Base-by-base conservation (phyloP, 805 yeast genomes). In the Kregervanrija delftensis region DNA sequence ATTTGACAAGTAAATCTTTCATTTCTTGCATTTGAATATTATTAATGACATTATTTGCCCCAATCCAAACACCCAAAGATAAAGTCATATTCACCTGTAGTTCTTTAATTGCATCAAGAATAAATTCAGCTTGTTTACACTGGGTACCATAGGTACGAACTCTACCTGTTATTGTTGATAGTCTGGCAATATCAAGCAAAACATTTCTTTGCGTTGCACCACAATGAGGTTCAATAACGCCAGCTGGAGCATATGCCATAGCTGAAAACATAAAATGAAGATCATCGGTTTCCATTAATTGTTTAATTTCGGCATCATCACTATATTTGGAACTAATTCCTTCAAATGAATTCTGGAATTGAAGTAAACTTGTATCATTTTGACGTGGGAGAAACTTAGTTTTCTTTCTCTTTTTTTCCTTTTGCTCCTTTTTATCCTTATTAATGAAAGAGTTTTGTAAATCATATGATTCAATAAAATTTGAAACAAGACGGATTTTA, bases 41-140 rank as follows among this genome's bases (percentile, higher is more conserved):
- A 48, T 82, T 81, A 6, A 63, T 63, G 4, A 61, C 58, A 4
- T 71, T 64, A 55, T 77, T 66, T 1, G 53, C 49, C 0, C 79
- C 77, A 35, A 81, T 73, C 84, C 85, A 78, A 2, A 83, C 72
- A 1, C 88, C 88, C 47, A 82, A 53, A 0, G 84, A 60, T 16
- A 84, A 52, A 0, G 80, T 74, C 69, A 82, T 67, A 47, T 80
- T 73, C 35, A 82, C 57, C 13, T 72, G 64, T 42, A 79, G 59
- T 3, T 67, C 68, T 35, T 63, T 57, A 10, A 84, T 74, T 0
- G 86, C 74, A 10, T 74, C 73, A 38, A 83, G 59, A 11, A 81
- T 72, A 33, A 61, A 58, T 11, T 68, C 72, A 0, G 74, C 72
- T 55, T 81, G 87, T 33, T 70, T 58, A 50, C 89, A 82, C 49